Base-by-base conservation (phyloP, 2,329 filamentous ascomycete species). In the Ceratocystiopsis brevicomis region DNA sequence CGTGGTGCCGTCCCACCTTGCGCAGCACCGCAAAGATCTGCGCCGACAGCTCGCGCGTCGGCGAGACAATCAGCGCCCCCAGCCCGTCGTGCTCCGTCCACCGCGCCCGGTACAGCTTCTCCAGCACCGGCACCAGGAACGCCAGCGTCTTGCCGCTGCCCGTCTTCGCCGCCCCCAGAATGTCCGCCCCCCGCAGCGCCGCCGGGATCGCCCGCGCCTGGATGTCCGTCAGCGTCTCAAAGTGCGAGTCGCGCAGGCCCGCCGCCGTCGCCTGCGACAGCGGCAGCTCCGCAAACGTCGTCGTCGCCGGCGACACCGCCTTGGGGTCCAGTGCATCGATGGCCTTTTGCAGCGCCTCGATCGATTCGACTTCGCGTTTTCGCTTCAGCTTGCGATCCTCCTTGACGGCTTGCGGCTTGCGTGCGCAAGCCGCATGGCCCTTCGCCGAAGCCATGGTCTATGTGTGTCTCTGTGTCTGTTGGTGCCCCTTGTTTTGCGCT, bases 21-120 rank as follows among this genome's bases (percentile, higher is more conserved):
- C 84, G 72, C 53, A 98, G 62, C 0, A 96, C 88, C 45, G 95
- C 82, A 56, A 96, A 98, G 48, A 94, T 98, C 60, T 98, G 90
- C 36, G 92, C 90, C 0, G 90, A 88, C 44, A 98, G 68, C 63
- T 98, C 90, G 55, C 90, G 79, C 9, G 90, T 98, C 1, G 90
- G 90, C 1, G 87, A 88, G 43, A 98, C 78, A 50, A 98, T 84
- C 49, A 98, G 71, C 5, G 90, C 90, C 10, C 88, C 88, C 30
- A 98, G 67, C 1, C 90, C 90, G 61, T 98, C 90, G 52, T 78
- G 71, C 53, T 93, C 83, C 15, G 90, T 82, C 78, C 87, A 95
- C 69, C 79, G 82, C 44, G 78, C 75, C 42, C 86, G 78, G 59
- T 93, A 90, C 3, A 98, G 71, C 54, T 88, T 92, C 61, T 98